Evolutionary conservation across 257 asterid genomes (phyloP), one percentile per base, ranked within the genome.

Genomic region (Coffea canephora): DNA sequence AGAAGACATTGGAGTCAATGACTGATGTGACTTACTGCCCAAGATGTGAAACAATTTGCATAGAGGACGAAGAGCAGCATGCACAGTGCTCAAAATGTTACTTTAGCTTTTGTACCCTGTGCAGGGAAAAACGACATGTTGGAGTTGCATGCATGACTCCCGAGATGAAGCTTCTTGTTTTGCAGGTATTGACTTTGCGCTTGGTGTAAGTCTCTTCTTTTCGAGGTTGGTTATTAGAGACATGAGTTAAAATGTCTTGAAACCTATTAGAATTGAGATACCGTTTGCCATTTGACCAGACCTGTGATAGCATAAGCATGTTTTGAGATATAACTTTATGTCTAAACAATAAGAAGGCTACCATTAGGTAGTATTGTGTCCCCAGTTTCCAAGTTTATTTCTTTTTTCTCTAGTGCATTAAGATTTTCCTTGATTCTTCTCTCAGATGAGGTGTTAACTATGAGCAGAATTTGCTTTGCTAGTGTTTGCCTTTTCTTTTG

Each of bases 71-170:
- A 87, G 96, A 86, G 46, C 73, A 93, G 68, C 91, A 91, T 77
- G 99, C 97, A 5, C 98, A 89, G 78, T 95, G 99, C 85, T 82
- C 98, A 72, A 91, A 91, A 80, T 95, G 99, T 85, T 92, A 82
- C 86, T 93, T 85, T 81, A 95, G 93, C 89, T 95, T 93, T 84
- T 93, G 99, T 82, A 85, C 99, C 34, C 93, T 91, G 57, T 95
- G 99, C 82, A 87, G 69, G 78, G 98, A 90, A 41, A 82, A 83
- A 36, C 91, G 97, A n/a, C 99, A 95, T 82, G 93, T 95, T 75
- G 99, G 99, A 77, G 90, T 87, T 82, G 64, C 57, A 70, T 95
- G 99, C 86, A 87, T 93, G 91, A 81, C 92, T 31, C 91, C 94
- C 14, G 98, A 93, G 82, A 86, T 90, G 88, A 95, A 89, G 83